Base-by-base conservation (phyloP, 148 eudicot genomes). In the Heliosperma pusillum region DNA sequence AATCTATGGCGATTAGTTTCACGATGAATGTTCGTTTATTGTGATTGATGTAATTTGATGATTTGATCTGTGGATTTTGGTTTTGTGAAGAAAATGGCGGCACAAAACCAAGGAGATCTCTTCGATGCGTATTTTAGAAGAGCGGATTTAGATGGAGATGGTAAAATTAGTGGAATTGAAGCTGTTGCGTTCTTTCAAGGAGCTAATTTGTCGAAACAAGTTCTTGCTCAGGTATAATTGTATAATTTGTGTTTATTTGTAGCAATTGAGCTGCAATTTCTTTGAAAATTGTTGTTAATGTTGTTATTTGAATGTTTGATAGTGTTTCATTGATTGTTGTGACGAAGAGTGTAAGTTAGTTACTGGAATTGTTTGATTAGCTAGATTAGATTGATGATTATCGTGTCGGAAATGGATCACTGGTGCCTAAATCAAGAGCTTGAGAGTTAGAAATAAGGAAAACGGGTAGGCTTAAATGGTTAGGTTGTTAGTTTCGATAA, bases 61-160 rank as follows among this genome's bases (percentile, higher is more conserved):
- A 77, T 80, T 80, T 80, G 76, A 71, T 80, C 66, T 52, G 76
- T 45, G 73, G 58, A 64, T 62, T 70, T 40, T 44, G 73, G 67
- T 59, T 70, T 74, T 45, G 72, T 27, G 77, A 42, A 45, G 16
- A 27, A 79, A 79, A 93, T 93, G 97, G 93, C 93, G 83, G 90
- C 87, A 67, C 90, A 83, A 81, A 81, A 30, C 76, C 84, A 80
- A 71, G 87, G 74, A 74, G 93, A 92, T 80, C 85, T 86, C 70
- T 95, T 95, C 82, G 99, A 95, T 79, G 75, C 84, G 66, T 95
- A 92, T 82, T 95, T 95, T 69, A 76, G 77, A 66, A 81, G 94
- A 79, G 99, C 99, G 0, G 99, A 95, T 89, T 81, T 90, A 86
- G 94, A 95, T 82, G 88, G 85, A 7, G 94, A 95, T 82, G 99